Conservation (phyloP, 768 basidiomycete genomes). For the Lactifluus volemus region DNA sequence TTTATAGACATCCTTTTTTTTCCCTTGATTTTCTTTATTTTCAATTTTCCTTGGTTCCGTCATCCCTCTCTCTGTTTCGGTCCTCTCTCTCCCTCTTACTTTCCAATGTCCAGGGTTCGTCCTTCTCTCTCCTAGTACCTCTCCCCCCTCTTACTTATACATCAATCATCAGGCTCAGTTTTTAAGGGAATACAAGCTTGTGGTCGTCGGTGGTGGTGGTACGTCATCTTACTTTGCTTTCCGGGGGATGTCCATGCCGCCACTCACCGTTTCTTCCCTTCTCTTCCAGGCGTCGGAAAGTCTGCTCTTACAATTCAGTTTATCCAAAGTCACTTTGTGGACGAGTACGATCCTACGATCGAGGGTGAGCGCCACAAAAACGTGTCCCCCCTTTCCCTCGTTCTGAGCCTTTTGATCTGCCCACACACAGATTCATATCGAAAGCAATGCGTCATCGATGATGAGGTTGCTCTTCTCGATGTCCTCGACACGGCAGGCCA, state of each 20-base stretch:
- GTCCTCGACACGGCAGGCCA: slow-evolving; percentile 97
- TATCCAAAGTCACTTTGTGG: slow-evolving; percentile 91
- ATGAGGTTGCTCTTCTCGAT: slow-evolving; percentile 95
- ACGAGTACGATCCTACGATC: slow-evolving; percentile 93
- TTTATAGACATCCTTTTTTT: background rate
- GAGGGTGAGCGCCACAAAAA: slow-evolving; percentile 46
- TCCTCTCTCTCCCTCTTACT: background rate
- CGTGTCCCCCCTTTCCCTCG: background rate
- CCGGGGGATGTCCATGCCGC: background rate
- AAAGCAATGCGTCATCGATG: slow-evolving; percentile 95
- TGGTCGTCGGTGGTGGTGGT: slow-evolving; percentile 98
- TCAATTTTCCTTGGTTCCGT: background rate
- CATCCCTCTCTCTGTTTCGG: background rate
- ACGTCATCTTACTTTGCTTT: slow-evolving; percentile 21
- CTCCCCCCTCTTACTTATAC: background rate
- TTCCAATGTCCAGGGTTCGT: slow-evolving; percentile 29
- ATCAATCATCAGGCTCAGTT: slow-evolving; percentile 59
- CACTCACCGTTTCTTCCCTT: background rate
- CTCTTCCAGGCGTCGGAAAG: slow-evolving; percentile 55
- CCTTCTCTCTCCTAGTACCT: background rate
- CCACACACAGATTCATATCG: slow-evolving; percentile 81
- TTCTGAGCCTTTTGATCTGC: background rate
- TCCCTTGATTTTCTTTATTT: no score
- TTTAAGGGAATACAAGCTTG: slow-evolving; percentile 95
- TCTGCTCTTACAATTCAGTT: slow-evolving; percentile 96